Evolutionary conservation across 176 grass and related monocot species (phyloP).

Genomic region (Lolium perenne): DNA sequence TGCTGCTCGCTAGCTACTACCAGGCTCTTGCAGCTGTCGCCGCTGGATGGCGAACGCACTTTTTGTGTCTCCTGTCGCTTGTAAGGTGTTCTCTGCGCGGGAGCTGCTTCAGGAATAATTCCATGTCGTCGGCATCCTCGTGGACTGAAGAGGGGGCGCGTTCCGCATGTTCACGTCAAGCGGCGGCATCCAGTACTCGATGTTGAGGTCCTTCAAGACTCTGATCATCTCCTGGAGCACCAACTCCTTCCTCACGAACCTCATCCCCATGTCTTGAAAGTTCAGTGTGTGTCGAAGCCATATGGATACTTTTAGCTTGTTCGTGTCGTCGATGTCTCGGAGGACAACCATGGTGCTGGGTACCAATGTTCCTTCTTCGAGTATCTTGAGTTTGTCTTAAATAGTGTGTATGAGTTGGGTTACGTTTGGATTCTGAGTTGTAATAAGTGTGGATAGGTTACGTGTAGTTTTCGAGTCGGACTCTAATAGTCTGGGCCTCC

Average conservation of each 20-base stretch:
- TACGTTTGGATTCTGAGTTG: too few relatives aligned
- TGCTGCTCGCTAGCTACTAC: slow-evolving; percentile 28
- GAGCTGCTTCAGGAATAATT: slow-evolving; percentile 42
- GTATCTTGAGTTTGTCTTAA: too few relatives aligned
- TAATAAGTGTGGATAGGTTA: too few relatives aligned
- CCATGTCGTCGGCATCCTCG: slow-evolving; percentile 72
- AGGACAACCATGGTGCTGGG: slow-evolving; percentile 56
- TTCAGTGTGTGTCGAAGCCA: slow-evolving; percentile 63
- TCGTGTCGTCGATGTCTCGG: slow-evolving; percentile 58
- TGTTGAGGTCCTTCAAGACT: slow-evolving; percentile 64
- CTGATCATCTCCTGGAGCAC: slow-evolving; percentile 74
- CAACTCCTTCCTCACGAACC: slow-evolving; percentile 53
- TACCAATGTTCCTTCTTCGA: slow-evolving; percentile 65
- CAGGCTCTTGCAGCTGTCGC: slow-evolving; percentile 8
- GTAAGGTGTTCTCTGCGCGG: neutral
- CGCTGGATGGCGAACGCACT: neutral
- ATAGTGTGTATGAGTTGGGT: too few relatives aligned
- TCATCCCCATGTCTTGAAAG: slow-evolving; percentile 71
- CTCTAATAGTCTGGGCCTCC: too few relatives aligned
- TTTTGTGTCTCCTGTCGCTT: neutral
- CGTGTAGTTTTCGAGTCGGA: too few relatives aligned
- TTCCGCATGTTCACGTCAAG: slow-evolving; percentile 68
- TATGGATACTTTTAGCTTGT: slow-evolving; percentile 69
- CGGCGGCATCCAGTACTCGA: slow-evolving; percentile 77
- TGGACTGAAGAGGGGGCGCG: slow-evolving; percentile 45